phyloP scores from a whole-genome alignment of 176 grass and related monocot genomes.

The Aegilops tauschii region DNA sequence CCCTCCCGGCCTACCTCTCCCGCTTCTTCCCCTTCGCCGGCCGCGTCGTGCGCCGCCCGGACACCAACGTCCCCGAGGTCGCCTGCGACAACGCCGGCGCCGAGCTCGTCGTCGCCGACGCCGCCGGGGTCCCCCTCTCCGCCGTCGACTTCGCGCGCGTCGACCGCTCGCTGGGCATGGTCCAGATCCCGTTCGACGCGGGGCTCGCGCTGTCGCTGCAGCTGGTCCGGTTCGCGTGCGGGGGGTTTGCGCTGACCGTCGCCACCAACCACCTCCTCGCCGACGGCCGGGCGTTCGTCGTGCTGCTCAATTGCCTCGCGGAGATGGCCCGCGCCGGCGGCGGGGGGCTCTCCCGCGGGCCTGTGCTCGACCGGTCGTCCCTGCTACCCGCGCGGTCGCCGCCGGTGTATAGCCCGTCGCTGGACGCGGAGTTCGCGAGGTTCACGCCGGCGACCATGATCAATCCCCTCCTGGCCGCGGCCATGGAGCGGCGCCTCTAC shows the following conservation, averaged over 20 bases:
- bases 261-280: conserved; percentile 62
- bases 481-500: conserved; percentile 50
- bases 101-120: conserved; percentile 71
- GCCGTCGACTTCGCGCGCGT: conserved; percentile 48
- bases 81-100: conserved; percentile 63
- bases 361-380: conserved; percentile 53
- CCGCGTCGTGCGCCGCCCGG: conserved; percentile 27
- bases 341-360: conserved; percentile 29
- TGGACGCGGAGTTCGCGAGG: conserved; percentile 54
- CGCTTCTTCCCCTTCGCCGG: conserved; percentile 52
- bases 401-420: conserved; percentile 32
- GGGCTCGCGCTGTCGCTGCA: conserved; percentile 60
- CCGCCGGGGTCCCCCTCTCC: conserved; percentile 29
- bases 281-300: conserved; percentile 48
- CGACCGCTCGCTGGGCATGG: conserved; percentile 36
- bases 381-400: conserved; percentile 39
- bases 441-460: conserved; percentile 41
- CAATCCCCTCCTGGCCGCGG: conserved; percentile 41
- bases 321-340: conserved; percentile 43
- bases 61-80: conserved; percentile 31
- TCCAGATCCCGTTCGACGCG: conserved; percentile 46
- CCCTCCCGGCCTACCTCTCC: conserved; percentile 50
- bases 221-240: conserved; percentile 65
- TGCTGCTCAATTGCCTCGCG: conserved; percentile 29
- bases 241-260: conserved; percentile 53